Conservation (phyloP, 2,329 filamentous ascomycete species). For the Monilinia fructicola region DNA sequence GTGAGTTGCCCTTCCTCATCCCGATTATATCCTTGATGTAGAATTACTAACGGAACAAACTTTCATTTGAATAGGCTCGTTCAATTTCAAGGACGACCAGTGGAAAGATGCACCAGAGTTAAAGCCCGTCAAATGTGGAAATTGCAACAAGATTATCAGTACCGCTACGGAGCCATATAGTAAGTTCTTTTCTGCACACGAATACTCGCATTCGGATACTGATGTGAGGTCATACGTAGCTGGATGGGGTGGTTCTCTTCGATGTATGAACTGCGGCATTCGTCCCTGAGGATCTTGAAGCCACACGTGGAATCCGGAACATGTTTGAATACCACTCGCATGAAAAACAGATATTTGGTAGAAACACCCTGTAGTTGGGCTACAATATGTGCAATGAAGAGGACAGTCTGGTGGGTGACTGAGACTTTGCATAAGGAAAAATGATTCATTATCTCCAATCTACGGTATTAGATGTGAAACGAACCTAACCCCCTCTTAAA, state of each 20-base stretch:
- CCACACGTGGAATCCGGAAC: neutral
- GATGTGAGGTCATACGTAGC: neutral
- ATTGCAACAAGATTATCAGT: neutral
- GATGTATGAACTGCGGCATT: neutral
- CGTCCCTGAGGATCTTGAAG: neutral
- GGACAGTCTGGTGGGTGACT: neutral
- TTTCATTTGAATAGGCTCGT: neutral
- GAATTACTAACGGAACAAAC: neutral
- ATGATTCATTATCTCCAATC: neutral
- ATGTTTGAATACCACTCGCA: neutral
- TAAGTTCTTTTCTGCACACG: neutral
- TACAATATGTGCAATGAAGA: neutral
- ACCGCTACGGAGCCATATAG: neutral
- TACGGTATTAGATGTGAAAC: neutral
- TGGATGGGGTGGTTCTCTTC: neutral
- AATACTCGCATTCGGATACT: neutral
- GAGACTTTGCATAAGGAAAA: neutral
- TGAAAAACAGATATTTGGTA: neutral
- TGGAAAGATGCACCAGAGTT: conserved; percentile 7
- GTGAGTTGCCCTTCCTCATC: neutral
- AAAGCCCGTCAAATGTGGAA: neutral
- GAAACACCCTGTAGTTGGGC: neutral
- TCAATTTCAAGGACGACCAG: neutral
- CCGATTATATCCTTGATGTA: neutral
- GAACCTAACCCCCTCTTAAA: neutral